Conservation (phyloP, 306 rosid species). For the Prunus dulcis region DNA sequence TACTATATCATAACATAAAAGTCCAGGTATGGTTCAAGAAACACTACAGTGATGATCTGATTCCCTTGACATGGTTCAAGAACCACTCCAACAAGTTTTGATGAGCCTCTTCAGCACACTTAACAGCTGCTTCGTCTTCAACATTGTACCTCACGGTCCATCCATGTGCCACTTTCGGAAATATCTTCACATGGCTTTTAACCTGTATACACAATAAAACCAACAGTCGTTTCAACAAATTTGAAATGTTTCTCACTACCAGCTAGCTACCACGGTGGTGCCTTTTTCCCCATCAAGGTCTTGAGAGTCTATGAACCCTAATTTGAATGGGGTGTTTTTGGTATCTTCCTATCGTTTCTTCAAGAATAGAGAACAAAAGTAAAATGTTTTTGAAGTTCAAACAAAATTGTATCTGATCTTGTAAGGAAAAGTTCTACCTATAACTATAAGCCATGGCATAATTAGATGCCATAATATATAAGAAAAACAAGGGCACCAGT, state of each 20-base stretch:
- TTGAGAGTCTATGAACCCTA: background rate
- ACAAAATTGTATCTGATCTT: background rate
- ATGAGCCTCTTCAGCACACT: slow-evolving; percentile 67
- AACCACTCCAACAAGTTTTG: slow-evolving; percentile 61
- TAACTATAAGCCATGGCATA: background rate
- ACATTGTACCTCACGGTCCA: slow-evolving; percentile 52
- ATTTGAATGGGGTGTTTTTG: background rate
- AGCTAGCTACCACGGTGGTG: background rate
- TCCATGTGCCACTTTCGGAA: slow-evolving; percentile 57
- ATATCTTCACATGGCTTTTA: slow-evolving; percentile 55
- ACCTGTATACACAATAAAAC: slow-evolving; percentile 26
- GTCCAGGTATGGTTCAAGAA: too few relatives aligned
- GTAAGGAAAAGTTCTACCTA: background rate
- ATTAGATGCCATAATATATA: background rate
- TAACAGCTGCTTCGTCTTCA: slow-evolving; percentile 44
- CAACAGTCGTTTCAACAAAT: background rate
- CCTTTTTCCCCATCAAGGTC: background rate
- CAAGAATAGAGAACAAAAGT: background rate
- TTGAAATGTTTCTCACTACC: background rate
- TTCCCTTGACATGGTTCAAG: slow-evolving; percentile 40
- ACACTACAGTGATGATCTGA: background rate
- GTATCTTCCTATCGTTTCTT: background rate
- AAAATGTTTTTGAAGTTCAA: background rate
- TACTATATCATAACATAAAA: too few relatives aligned
- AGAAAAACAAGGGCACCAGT: background rate